A percentile compares a stretch with the other conserved stretches of the same genome.
Conservation (phyloP, 768 basidiomycete species). For the Pisolithus microcarpus region DNA sequence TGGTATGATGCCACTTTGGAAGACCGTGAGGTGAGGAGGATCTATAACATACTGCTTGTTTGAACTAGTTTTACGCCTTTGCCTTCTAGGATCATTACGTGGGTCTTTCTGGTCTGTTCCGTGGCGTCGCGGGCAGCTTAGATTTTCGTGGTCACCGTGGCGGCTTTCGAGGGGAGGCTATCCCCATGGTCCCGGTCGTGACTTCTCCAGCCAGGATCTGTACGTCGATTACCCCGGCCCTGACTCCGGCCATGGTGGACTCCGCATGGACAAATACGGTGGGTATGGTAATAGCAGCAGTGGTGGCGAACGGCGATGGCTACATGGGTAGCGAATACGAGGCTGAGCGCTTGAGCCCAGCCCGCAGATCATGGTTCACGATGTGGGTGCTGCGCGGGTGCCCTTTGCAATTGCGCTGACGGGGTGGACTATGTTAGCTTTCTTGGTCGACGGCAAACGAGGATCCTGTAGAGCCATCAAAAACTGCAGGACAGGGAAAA, state of each 20-base stretch:
- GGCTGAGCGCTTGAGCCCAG: conserved; percentile 71
- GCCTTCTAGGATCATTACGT: conserved; percentile 80
- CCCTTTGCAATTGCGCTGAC: background rate
- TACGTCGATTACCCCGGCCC: conserved; percentile 93
- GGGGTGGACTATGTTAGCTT: conserved; percentile 42
- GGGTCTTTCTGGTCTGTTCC: conserved; percentile 58
- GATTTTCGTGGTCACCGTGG: conserved; percentile 53
- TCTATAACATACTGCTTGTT: background rate
- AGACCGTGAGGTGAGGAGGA: conserved; percentile 76
- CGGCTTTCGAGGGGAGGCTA: conserved; percentile 52
- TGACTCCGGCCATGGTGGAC: conserved; percentile 38
- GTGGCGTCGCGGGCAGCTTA: conserved; percentile 40
- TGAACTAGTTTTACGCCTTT: too few relatives aligned
- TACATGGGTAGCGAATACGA: conserved; percentile 35
- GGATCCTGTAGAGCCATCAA: conserved; percentile 94
- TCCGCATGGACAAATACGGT: conserved; percentile 31
- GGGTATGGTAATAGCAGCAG: conserved; percentile 31
- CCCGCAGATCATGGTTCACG: conserved; percentile 97
- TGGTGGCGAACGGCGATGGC: conserved; percentile 6
- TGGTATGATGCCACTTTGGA: conserved; percentile 96
- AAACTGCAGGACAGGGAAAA: conserved; percentile 91
- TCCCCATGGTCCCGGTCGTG: conserved; percentile 46
- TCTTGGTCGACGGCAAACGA: conserved; percentile 99
- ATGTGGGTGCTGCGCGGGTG: conserved; percentile 54
- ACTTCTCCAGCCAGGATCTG: conserved; percentile 81